phyloP scores from a whole-genome alignment of 2,329 filamentous ascomycete genomes.

The Nemania abortiva region DNA sequence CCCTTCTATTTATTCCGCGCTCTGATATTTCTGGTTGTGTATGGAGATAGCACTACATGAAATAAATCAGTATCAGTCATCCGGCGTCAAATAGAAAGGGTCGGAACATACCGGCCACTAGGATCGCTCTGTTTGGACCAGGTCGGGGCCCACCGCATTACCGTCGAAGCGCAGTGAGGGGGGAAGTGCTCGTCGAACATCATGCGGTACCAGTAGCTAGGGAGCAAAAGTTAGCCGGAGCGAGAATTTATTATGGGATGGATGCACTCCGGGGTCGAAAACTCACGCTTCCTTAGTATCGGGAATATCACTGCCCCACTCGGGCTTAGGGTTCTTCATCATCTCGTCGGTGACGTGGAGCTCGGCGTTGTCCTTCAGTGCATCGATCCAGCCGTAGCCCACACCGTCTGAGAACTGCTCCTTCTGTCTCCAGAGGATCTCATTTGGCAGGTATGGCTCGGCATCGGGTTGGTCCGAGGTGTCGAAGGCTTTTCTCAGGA shows the following conservation, averaged over 20 bases:
- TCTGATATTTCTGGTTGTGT: slow-evolving; percentile 10
- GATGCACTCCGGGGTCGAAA: background rate
- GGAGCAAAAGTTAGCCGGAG: background rate
- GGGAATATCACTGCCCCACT: slow-evolving; percentile 93
- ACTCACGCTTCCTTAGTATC: slow-evolving; percentile 95
- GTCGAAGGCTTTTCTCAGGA: slow-evolving; percentile 97
- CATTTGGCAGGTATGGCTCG: slow-evolving; percentile 90
- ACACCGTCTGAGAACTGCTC: slow-evolving; percentile 99
- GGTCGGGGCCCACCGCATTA: slow-evolving; percentile 96
- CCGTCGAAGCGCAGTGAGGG: slow-evolving; percentile 87
- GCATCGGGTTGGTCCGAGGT: slow-evolving; percentile 85
- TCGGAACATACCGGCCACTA: slow-evolving; percentile 79
- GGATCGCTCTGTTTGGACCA: slow-evolving; percentile 98
- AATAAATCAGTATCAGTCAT: slow-evolving; percentile 30
- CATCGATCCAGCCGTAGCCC: slow-evolving; percentile 99
- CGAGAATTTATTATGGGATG: background rate
- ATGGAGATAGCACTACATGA: slow-evolving; percentile 70
- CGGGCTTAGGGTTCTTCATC: slow-evolving; percentile 97
- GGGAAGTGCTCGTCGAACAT: slow-evolving; percentile 99
- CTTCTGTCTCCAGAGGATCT: slow-evolving; percentile 98
- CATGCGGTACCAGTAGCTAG: slow-evolving; percentile 91
- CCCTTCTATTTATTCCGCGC: background rate
- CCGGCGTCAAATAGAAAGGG: background rate
- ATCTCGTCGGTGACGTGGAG: slow-evolving; percentile 92
- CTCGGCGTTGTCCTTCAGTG: slow-evolving; percentile 94